A percentile compares a stretch with the other conserved stretches of the same genome.
Evolutionary conservation across 2,329 filamentous ascomycete species (phyloP).

Genomic region (Alternaria infectoria): DNA sequence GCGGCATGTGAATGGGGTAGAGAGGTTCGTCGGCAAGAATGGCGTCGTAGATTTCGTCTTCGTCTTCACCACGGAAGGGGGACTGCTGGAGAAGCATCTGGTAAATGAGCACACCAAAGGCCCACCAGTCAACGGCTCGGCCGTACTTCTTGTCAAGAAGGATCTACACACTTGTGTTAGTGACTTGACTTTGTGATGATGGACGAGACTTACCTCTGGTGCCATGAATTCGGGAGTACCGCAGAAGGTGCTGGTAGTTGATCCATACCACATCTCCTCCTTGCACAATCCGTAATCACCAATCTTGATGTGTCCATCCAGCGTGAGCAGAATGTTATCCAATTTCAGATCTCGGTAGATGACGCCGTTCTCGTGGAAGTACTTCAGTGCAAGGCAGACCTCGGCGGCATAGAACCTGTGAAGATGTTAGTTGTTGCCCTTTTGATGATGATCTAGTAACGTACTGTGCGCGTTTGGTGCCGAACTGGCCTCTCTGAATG

Average conservation of each 20-base stretch:
- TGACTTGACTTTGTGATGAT: too few relatives aligned
- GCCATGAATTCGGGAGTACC: slow-evolving; percentile 99
- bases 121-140: slow-evolving; percentile 98
- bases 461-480: slow-evolving; percentile 92
- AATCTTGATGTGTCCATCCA: slow-evolving; percentile 98
- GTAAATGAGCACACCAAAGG: slow-evolving; percentile 97
- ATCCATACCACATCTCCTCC: slow-evolving; percentile 99
- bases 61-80: slow-evolving; percentile 97
- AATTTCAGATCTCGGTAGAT: slow-evolving; percentile 88
- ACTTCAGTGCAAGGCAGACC: slow-evolving; percentile 95
- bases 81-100: slow-evolving; percentile 99
- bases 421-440: slow-evolving; percentile 17
- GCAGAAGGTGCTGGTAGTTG: slow-evolving; percentile 96
- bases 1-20: slow-evolving; percentile 98
- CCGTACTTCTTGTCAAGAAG: slow-evolving; percentile 98
- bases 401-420: slow-evolving; percentile 92
- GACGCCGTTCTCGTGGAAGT: slow-evolving; percentile 99
- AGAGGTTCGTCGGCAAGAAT: slow-evolving; percentile 97
- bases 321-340: slow-evolving; percentile 88
- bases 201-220: slow-evolving; percentile 73
- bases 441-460: slow-evolving; percentile 43
- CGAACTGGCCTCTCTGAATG: slow-evolving; percentile 96
- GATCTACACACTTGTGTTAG: slow-evolving; percentile 64
- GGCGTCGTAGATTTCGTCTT: slow-evolving; percentile 98
- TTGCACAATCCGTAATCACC: slow-evolving; percentile 99